Evolutionary conservation across 2,329 filamentous ascomycete species (phyloP), one percentile per base, ranked within the genome.

Genomic region (Trichoderma afroharzianum): DNA sequence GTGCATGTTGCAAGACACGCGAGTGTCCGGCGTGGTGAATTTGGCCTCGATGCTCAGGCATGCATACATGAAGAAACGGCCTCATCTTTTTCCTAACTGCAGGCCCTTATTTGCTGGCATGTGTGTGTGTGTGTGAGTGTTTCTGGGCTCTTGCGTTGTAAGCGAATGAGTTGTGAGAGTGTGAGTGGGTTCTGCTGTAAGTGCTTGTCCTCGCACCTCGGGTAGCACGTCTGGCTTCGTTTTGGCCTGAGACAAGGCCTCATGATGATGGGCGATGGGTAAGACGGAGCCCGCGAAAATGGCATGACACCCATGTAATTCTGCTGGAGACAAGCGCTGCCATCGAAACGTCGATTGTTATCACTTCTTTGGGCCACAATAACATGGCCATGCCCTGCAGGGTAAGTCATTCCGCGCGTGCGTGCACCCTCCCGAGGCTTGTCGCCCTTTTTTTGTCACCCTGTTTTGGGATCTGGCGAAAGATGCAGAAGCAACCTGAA

Each of bases 361-460:
- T 33, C 6, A 3, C 33, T 9, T 6, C 4, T 12, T 59, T 32
- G 53, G n/a, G 64, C 18, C 24, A 43, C 53, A 15, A 59, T 59
- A 9, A 21, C 11, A 50, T 68, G 39, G 7, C 39, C 18, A 6
- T 24, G 47, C 5, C 5, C 47, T 53, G 66, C 28, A 69, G 66
- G 66, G 57, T 69, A 69, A 53, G 57, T 24, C 21, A 6, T 2
- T 36, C 33, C 33, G 33, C 33, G 33, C 2, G 33, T 6, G 39
- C 8, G 36, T 6, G 7, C 30, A 33, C n/a, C n/a, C 21, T 53
- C 47, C 21, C 21, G 11, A 6, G 1, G 21, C 47, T 55, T 55
- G 30, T 18, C 24, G 26, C 50, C 21, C n/a, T 68, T 68, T 61
- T 68, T 61, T 68, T 68, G 53, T 68, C 57, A 32, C 64, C 64